Evolutionary conservation across 441 rosid species (phyloP).

Genomic region (Populus hybrid): DNA sequence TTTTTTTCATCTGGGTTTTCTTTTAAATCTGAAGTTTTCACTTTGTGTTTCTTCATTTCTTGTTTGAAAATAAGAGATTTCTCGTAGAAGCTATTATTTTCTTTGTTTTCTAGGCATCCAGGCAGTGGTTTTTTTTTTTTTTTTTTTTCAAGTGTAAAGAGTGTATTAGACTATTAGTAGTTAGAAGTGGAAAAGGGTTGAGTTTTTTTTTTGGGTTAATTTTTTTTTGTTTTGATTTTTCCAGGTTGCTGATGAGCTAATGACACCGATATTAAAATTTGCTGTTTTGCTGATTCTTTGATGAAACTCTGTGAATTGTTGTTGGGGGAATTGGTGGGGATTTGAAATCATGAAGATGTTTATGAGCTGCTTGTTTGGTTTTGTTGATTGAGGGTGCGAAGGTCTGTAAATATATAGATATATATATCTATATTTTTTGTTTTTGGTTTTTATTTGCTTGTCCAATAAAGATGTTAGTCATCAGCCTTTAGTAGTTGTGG

Average conservation of each 20-base stretch:
- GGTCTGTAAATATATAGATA: slow-evolving; percentile 18
- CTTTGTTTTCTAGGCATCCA: neutral
- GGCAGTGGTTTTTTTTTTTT: neutral
- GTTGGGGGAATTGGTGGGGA: slow-evolving; percentile 33
- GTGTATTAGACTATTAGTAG: neutral
- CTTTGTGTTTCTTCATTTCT: neutral
- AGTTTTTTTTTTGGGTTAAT: slow-evolving; percentile 13
- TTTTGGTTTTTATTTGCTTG: neutral
- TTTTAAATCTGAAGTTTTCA: slow-evolving; percentile 4
- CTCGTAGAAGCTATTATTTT: neutral
- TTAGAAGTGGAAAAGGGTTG: neutral
- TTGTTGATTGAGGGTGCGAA: slow-evolving; percentile 60
- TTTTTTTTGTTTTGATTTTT: slow-evolving; percentile 12
- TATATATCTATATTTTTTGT: neutral
- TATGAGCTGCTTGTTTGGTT: slow-evolving; percentile 65
- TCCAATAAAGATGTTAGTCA: slow-evolving; percentile 9
- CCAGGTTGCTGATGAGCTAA: slow-evolving; percentile 44
- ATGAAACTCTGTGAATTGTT: slow-evolving; percentile 29
- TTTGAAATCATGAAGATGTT: slow-evolving; percentile 59
- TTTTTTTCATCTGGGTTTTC: neutral
- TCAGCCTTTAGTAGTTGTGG: slow-evolving; percentile 18
- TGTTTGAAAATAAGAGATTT: neutral
- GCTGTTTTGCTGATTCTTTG: slow-evolving; percentile 27
- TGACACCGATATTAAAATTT: slow-evolving; percentile 25
- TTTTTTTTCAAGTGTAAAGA: neutral